These are phyloP conservation scores for Annona cherimola DNA, from an alignment of 164 flowering plant species.

Conservation along the genomic window DNA sequence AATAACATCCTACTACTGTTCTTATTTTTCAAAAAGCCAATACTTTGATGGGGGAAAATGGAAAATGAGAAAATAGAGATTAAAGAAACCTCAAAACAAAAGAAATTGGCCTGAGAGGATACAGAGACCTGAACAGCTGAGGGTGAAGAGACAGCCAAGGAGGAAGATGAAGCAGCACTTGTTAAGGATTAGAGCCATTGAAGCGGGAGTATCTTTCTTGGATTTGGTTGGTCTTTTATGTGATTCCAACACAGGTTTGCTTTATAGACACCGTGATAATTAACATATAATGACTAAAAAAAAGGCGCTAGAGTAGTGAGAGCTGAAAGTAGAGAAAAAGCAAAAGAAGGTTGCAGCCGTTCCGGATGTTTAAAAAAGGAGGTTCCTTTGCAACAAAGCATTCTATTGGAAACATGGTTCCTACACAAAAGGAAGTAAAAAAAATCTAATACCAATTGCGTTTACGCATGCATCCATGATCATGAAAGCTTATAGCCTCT, in stretches of 20 bases:
- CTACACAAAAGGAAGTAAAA: too few species aligned
- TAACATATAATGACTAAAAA: background rate
- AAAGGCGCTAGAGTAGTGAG: background rate
- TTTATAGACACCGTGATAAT: background rate
- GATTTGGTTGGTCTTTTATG: constrained; percentile 12
- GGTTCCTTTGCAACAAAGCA: background rate
- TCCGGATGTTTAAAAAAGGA: background rate
- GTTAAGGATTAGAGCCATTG: constrained; percentile 33
- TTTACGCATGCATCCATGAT: background rate
- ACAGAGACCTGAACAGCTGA: constrained; percentile 36
- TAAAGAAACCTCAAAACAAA: background rate
- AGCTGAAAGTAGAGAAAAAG: constrained; percentile 10
- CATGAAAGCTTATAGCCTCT: background rate
- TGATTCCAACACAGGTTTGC: background rate
- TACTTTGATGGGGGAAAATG: background rate
- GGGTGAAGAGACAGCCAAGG: constrained; percentile 15
- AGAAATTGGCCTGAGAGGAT: too few species aligned
- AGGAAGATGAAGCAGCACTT: constrained; percentile 24
- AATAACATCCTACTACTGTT: background rate
- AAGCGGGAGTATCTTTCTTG: constrained; percentile 13
- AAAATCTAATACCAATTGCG: background rate
- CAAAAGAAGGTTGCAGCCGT: background rate
- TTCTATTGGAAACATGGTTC: background rate
- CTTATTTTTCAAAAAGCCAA: background rate
- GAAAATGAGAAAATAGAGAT: background rate